phyloP scores from a whole-genome alignment of 2,329 filamentous ascomycete genomes.

The Colletotrichum scovillei region DNA sequence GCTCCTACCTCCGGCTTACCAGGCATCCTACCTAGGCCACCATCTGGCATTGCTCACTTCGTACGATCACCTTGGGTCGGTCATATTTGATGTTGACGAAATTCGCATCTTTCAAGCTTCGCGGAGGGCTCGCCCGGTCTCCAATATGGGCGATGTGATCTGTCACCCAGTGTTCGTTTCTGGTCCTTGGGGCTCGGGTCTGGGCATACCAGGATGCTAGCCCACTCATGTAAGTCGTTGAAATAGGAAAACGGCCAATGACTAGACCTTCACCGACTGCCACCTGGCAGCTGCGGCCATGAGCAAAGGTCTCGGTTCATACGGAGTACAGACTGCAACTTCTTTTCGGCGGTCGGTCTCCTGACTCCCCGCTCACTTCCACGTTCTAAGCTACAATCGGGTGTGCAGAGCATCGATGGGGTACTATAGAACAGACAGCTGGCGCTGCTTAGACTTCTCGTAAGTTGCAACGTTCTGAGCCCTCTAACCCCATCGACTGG shows the following conservation, averaged over 20 bases:
- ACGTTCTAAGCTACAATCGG: background rate
- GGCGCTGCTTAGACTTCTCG: background rate
- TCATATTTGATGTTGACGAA: conserved; percentile 8
- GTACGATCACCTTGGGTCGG: background rate
- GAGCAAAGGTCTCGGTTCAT: background rate
- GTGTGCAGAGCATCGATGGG: background rate
- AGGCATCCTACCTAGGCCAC: too few species aligned
- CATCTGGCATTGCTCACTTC: background rate
- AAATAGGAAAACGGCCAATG: conserved; percentile 19
- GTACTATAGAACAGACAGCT: background rate
- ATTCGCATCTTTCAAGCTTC: background rate
- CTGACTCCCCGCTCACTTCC: background rate
- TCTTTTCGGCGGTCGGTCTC: background rate
- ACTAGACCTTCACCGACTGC: conserved; percentile 29
- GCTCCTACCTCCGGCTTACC: background rate
- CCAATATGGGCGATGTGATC: conserved; percentile 11
- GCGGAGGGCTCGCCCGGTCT: background rate
- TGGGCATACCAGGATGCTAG: conserved; percentile 9
- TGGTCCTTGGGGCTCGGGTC: background rate
- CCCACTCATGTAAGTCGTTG: conserved; percentile 31
- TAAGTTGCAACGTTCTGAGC: background rate
- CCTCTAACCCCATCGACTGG: background rate
- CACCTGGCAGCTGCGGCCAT: conserved; percentile 14
- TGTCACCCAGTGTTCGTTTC: conserved; percentile 13
- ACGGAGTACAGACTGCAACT: background rate